These are phyloP conservation scores for Clarireedia monteithiana DNA, from an alignment of 2,329 filamentous ascomycete species.

Conservation along the genomic window DNA sequence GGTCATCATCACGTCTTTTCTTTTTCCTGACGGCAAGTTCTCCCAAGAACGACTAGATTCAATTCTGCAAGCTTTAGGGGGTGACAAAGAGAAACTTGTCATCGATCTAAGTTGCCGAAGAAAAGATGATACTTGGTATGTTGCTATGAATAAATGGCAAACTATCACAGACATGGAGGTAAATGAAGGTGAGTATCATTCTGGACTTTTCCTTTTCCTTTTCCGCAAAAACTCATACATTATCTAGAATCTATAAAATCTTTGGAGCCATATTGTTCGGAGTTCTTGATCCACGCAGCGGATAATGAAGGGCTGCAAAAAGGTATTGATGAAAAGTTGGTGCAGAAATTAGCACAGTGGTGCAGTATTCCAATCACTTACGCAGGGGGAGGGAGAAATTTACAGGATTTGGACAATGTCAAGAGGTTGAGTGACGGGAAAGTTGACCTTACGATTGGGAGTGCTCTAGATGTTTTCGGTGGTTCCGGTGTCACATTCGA, in stretches of 20 bases:
- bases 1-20: constrained; percentile 95
- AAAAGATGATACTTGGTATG: constrained; percentile 71
- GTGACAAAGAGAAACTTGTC: constrained; percentile 74
- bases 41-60: constrained; percentile 67
- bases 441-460: constrained; percentile 92
- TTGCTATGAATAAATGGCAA: constrained; percentile 99
- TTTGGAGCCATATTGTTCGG: constrained; percentile 86
- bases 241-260: constrained; percentile 64
- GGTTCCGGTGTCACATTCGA: constrained; percentile 79
- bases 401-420: constrained; percentile 78
- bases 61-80: constrained; percentile 64
- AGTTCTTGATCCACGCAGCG: constrained; percentile 94
- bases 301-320: constrained; percentile 92
- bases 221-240: constrained; percentile 9
- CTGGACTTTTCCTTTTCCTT: not conserved
- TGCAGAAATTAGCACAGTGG: constrained; percentile 71
- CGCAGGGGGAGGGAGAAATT: constrained; percentile 79
- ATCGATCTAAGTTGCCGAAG: constrained; percentile 90
- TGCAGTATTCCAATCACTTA: constrained; percentile 92
- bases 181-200: constrained; percentile 57
- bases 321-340: constrained; percentile 82
- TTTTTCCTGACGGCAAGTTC: constrained; percentile 81
- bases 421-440: constrained; percentile 69
- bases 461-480: constrained; percentile 92
- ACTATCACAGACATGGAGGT: constrained; percentile 95